Base-by-base conservation (phyloP, 208 protist species). In the Crithidia thermophila region DNA sequence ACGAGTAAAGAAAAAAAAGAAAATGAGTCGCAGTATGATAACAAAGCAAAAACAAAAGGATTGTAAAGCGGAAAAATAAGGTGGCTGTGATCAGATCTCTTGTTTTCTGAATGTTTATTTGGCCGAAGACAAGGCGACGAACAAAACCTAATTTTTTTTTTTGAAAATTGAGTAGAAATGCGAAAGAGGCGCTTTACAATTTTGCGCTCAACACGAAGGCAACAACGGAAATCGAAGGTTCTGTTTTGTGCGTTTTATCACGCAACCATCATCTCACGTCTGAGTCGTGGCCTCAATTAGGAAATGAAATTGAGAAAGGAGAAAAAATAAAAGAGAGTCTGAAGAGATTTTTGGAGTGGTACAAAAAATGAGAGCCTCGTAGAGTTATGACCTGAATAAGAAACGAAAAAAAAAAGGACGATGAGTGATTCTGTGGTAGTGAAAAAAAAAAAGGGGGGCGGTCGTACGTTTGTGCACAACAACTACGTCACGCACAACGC, bases 361-460 rank as follows among this genome's bases (percentile, higher is more conserved):
- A 20, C 4, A 51, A 20, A 51, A 51, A 10, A 23, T 51, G 6
- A 25, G n/a, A n/a, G n/a, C n/a, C n/a, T n/a, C n/a, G n/a, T n/a
- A n/a, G n/a, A n/a, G n/a, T n/a, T n/a, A n/a, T n/a, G n/a, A n/a
- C n/a, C n/a, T n/a, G n/a, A n/a, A n/a, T n/a, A 51, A 51, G 16
- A 51, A 51, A 51, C 18, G 14, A 16, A 51, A 30, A 51, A 51
- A 25, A 47, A 6, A 6, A 47, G 16, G 42, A 47, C 8, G 11
- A 47, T 6, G 42, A 9, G 20, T 9, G 20, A 47, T 34, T 53
- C 21, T 53, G 11, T 7, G 14, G 20, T 6, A 21, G 0, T 53
- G 3, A 61, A 49, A 49, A n/a, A 61, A 47, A 30, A 37, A 49
- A 61, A 50, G 34, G 27, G 33, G 39, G 39, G 39, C 39, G 39